These are phyloP conservation scores for Lichtheimia corymbifera DNA, from an alignment of 371 early-diverging fungal species.

Conservation along the genomic window DNA sequence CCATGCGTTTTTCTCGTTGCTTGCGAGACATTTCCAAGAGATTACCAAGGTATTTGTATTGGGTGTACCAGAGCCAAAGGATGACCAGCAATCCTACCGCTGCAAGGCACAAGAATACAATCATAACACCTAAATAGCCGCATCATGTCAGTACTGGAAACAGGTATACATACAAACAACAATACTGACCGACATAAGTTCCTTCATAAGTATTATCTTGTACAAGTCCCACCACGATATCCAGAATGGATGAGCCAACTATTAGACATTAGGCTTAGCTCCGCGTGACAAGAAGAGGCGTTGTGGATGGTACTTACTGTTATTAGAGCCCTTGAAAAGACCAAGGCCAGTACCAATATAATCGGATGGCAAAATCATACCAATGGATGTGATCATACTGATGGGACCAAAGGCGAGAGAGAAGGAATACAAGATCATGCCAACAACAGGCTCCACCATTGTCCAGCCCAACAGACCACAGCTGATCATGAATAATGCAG, in stretches of 20 bases:
- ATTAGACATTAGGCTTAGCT: background rate
- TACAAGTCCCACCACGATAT: slow-evolving; percentile 50
- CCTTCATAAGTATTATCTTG: slow-evolving; percentile 46
- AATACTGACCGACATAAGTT: slow-evolving; percentile 28
- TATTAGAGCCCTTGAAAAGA: slow-evolving; percentile 49
- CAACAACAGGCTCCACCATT: slow-evolving; percentile 40
- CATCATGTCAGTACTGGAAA: background rate
- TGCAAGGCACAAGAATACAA: slow-evolving; percentile 35
- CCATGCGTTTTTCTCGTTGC: slow-evolving; percentile 37
- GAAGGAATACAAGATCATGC: slow-evolving; percentile 50
- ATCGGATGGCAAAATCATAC: slow-evolving; percentile 50
- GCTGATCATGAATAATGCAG: slow-evolving; percentile 46
- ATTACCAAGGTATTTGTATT: slow-evolving; percentile 30
- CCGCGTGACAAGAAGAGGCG: background rate
- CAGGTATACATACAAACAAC: too few species aligned
- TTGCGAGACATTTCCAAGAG: slow-evolving; percentile 33
- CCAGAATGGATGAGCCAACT: slow-evolving; percentile 50
- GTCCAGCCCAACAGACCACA: slow-evolving; percentile 48
- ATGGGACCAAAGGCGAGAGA: slow-evolving; percentile 57
- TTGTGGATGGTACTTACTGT: slow-evolving; percentile 3
- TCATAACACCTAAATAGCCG: slow-evolving; percentile 30
- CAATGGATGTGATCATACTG: slow-evolving; percentile 53
- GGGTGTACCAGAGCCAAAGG: slow-evolving; percentile 24
- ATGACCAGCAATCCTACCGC: slow-evolving; percentile 39
- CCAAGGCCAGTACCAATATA: slow-evolving; percentile 60